Conservation (phyloP, 78 protist species). For the Carpediemonas membranifera region DNA sequence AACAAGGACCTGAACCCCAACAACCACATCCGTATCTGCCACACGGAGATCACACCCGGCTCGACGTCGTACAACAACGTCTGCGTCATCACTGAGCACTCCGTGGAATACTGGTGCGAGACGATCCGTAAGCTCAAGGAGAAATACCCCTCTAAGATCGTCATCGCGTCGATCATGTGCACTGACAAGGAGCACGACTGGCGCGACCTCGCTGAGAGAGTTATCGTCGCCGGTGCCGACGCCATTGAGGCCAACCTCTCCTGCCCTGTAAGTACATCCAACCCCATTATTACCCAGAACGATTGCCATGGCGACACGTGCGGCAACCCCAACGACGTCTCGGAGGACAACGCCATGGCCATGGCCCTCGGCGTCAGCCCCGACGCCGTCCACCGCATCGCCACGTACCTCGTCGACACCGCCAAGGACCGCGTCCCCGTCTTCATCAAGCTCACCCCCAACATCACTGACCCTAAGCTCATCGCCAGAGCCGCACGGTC, state of each 20-base stretch:
- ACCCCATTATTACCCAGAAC: neutral
- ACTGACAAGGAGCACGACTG: conserved; percentile 16
- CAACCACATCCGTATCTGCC: conserved; percentile 4
- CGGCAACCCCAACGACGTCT: conserved; percentile 54
- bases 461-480: conserved; percentile 65
- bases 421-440: conserved; percentile 58
- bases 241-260: conserved; percentile 80
- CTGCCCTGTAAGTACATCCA: conserved; percentile 47
- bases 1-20: conserved; percentile 67
- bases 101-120: conserved; percentile 72
- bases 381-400: conserved; percentile 61
- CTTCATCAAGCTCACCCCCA: conserved; percentile 89
- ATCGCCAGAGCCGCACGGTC: conserved; percentile 77
- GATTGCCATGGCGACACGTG: neutral
- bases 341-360: conserved; percentile 84
- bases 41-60: neutral
- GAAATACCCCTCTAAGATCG: conserved; percentile 18
- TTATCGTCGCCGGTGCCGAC: conserved; percentile 63
- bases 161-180: conserved; percentile 28
- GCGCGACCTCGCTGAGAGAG: conserved; percentile 1
- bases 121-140: conserved; percentile 13
- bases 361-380: conserved; percentile 82
- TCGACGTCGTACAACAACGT: conserved; percentile 45
- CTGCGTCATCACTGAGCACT: conserved; percentile 80
- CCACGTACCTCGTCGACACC: conserved; percentile 65